phyloP scores from a whole-genome alignment of 768 basidiomycete genomes.

The Suillus spraguei region DNA sequence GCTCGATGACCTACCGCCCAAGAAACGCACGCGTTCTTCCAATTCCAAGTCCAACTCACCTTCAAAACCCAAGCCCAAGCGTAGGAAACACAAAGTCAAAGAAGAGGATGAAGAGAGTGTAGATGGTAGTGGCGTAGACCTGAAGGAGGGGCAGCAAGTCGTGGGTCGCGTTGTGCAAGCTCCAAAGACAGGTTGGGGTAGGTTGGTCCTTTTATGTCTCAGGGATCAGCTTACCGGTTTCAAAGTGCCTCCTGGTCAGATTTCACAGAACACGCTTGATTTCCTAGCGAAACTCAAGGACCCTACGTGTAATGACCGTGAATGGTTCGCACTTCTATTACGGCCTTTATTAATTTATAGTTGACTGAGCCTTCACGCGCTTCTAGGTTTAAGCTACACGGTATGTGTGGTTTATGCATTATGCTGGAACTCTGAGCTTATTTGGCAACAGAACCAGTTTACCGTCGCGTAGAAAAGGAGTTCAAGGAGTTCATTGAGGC shows the following conservation, averaged over 20 bases:
- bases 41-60: slow-evolving; percentile 21
- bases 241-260: slow-evolving; percentile 79
- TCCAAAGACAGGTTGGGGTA: slow-evolving; percentile 81
- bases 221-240: background rate
- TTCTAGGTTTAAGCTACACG: slow-evolving; percentile 82
- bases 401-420: slow-evolving; percentile 34
- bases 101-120: slow-evolving; percentile 18
- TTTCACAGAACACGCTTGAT: slow-evolving; percentile 84
- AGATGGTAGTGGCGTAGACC: slow-evolving; percentile 42
- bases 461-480: slow-evolving; percentile 74
- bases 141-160: slow-evolving; percentile 67
- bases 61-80: slow-evolving; percentile 27
- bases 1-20: slow-evolving; percentile 38
- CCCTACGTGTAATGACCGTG: slow-evolving; percentile 80
- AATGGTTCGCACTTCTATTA: slow-evolving; percentile 55
- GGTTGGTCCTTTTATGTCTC: slow-evolving; percentile 21
- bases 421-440: background rate
- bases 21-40: slow-evolving; percentile 25
- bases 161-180: slow-evolving; percentile 81
- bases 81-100: slow-evolving; percentile 11
- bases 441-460: slow-evolving; percentile 24
- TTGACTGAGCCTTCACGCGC: background rate
- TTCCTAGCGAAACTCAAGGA: slow-evolving; percentile 73
- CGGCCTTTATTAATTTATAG: background rate
- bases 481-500: slow-evolving; percentile 83